Conservation (phyloP, 306 rosid genomes). For the Prosopis cineraria region DNA sequence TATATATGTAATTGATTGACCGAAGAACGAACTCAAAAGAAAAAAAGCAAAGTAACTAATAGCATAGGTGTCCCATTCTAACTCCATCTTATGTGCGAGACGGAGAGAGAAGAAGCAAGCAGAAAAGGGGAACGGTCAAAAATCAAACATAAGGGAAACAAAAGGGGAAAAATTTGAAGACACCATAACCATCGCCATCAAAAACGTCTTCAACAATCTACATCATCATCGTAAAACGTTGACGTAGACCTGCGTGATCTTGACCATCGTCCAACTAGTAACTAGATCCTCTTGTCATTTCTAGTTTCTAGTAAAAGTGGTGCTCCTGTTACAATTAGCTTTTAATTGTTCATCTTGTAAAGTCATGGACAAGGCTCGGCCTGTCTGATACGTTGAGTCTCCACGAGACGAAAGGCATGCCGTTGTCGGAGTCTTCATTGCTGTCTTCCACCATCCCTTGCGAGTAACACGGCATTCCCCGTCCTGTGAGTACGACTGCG, state of each 20-base stretch:
- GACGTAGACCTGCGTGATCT: conserved; percentile 42
- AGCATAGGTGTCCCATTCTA: conserved; percentile 57
- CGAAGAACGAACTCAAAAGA: conserved; percentile 38
- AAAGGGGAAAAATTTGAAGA: background rate
- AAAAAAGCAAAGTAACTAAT: conserved; percentile 43
- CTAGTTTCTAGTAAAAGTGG: background rate
- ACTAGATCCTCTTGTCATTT: conserved; percentile 19
- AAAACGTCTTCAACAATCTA: conserved; percentile 36
- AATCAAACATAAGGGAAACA: background rate
- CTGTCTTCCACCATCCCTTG: conserved; percentile 57
- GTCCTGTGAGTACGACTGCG: conserved; percentile 43
- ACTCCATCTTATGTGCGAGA: conserved; percentile 51
- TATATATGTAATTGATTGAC: conserved; percentile 44
- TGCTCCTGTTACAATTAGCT: background rate
- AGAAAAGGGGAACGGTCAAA: conserved; percentile 29
- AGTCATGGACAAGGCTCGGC: conserved; percentile 83
- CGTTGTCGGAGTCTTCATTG: conserved; percentile 49
- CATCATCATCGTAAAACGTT: conserved; percentile 48
- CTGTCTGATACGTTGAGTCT: conserved; percentile 86
- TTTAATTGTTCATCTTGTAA: conserved; percentile 56
- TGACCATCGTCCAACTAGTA: conserved; percentile 35
- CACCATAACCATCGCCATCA: conserved; percentile 47
- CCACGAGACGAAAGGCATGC: conserved; percentile 86
- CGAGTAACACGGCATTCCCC: conserved; percentile 62
- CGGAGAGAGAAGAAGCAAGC: conserved; percentile 47